These are phyloP conservation scores for Dictyostelium citrinum DNA, from an alignment of 78 protist genomes.

Conservation along the genomic window DNA sequence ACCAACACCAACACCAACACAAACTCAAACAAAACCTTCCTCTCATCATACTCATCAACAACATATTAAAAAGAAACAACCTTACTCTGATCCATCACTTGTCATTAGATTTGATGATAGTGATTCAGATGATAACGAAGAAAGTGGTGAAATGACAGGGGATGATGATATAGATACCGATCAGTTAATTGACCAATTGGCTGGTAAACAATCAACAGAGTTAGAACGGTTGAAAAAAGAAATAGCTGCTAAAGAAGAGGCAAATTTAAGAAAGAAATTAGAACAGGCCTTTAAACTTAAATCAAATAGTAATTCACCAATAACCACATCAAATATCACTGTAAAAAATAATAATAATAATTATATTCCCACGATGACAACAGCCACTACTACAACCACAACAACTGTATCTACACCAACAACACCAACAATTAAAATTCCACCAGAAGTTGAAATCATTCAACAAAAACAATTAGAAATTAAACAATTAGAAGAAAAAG, in stretches of 20 bases:
- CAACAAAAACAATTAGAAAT: not conserved
- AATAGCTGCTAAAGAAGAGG: slow-evolving; percentile 34
- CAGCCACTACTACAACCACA: not conserved
- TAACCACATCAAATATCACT: not conserved
- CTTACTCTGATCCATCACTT: slow-evolving; percentile 1
- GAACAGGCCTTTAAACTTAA: slow-evolving; percentile 1
- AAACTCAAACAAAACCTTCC: not conserved
- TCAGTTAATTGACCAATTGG: slow-evolving; percentile 2
- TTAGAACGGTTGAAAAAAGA: slow-evolving; percentile 26
- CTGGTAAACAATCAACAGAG: not conserved
- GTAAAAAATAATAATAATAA: not conserved
- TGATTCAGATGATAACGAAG: slow-evolving; percentile 12
- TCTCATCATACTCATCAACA: not conserved
- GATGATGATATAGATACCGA: not conserved
- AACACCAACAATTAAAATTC: not conserved
- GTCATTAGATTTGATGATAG: slow-evolving; percentile 8
- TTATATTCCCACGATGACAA: not conserved
- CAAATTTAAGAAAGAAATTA: slow-evolving; percentile 43
- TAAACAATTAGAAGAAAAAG: not conserved
- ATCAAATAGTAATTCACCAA: not conserved
- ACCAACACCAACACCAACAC: not conserved
- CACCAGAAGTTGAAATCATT: not conserved
- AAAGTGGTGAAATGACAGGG: not conserved
- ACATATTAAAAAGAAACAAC: not conserved
- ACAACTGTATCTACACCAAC: not conserved